phyloP scores from a whole-genome alignment of 2,329 filamentous ascomycete species.

The Aspergillus jensenii region DNA sequence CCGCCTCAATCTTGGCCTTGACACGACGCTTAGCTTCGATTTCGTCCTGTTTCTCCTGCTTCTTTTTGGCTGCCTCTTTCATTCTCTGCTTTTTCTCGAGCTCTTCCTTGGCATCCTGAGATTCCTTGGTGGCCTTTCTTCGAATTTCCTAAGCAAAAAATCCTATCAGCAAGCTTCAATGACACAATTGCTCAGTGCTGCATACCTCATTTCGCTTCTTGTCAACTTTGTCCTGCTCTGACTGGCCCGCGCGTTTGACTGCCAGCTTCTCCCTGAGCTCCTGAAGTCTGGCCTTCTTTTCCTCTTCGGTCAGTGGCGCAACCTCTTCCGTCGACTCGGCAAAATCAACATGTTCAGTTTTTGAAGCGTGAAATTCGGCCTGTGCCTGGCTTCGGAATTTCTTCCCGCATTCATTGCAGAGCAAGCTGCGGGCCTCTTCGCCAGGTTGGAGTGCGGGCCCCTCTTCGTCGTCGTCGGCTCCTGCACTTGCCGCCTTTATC shows the following conservation, averaged over 20 bases:
- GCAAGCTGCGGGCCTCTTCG: conserved; percentile 72
- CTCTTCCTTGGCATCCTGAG: conserved; percentile 86
- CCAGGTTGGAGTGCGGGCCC: conserved; percentile 68
- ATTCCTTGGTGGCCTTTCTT: conserved; percentile 84
- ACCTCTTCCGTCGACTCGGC: conserved; percentile 91
- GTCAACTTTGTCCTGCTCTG: conserved; percentile 74
- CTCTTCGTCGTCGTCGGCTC: conserved; percentile 56
- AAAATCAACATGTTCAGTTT: conserved; percentile 90
- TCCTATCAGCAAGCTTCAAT: background rate
- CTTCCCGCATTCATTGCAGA: conserved; percentile 95
- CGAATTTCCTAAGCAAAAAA: conserved; percentile 58
- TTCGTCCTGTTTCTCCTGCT: conserved; percentile 83
- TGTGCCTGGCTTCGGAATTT: conserved; percentile 78
- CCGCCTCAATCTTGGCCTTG: conserved; percentile 89
- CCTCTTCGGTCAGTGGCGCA: conserved; percentile 83
- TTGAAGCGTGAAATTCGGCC: conserved; percentile 86
- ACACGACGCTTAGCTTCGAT: conserved; percentile 83
- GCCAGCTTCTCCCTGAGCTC: conserved; percentile 72
- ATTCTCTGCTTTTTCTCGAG: conserved; percentile 84
- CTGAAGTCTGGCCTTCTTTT: conserved; percentile 77
- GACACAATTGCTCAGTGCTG: background rate
- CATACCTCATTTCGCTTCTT: conserved; percentile 79
- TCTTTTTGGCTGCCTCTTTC: conserved; percentile 85
- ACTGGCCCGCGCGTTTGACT: conserved; percentile 68
- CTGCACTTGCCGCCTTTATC: conserved; percentile 59